Evolutionary conservation across 2,329 filamentous ascomycete genomes (phyloP).

Genomic region (Aspergillus sp.): DNA sequence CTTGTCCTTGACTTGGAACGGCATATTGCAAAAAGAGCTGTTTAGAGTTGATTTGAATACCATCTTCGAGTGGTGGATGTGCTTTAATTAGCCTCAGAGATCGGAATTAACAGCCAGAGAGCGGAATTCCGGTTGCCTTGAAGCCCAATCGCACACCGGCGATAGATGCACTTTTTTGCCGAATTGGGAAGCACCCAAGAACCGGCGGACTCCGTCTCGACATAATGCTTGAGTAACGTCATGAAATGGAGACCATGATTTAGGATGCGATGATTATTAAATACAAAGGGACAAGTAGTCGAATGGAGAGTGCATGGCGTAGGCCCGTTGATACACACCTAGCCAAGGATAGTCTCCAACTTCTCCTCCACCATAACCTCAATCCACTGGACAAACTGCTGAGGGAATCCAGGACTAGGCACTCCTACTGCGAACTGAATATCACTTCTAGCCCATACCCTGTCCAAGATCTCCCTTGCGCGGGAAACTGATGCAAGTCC

Average conservation of each 20-base stretch:
- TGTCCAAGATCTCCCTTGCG: constrained; percentile 8
- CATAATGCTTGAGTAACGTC: too few species aligned
- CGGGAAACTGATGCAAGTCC: not conserved
- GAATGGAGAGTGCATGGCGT: too few species aligned
- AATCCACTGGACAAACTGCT: not conserved
- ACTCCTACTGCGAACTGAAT: not conserved
- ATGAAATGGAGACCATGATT: too few species aligned
- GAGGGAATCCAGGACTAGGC: too few species aligned
- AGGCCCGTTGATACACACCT: too few species aligned
- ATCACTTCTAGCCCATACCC: constrained; percentile 3
- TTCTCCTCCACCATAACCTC: not conserved
- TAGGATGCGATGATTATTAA: too few species aligned
- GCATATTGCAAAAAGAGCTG: not conserved
- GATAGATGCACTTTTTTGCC: not conserved
- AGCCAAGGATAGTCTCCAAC: not conserved
- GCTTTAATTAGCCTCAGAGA: too few species aligned
- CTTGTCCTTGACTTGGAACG: constrained; percentile 3
- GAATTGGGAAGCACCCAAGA: not conserved
- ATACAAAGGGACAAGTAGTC: too few species aligned
- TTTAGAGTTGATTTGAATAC: not conserved
- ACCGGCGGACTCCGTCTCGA: too few species aligned
- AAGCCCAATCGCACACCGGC: not conserved
- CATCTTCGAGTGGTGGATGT: too few species aligned
- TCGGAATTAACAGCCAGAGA: too few species aligned
- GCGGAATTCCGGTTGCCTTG: too few species aligned